Conservation (phyloP, 768 basidiomycete species). For the Boletus bicolor region DNA sequence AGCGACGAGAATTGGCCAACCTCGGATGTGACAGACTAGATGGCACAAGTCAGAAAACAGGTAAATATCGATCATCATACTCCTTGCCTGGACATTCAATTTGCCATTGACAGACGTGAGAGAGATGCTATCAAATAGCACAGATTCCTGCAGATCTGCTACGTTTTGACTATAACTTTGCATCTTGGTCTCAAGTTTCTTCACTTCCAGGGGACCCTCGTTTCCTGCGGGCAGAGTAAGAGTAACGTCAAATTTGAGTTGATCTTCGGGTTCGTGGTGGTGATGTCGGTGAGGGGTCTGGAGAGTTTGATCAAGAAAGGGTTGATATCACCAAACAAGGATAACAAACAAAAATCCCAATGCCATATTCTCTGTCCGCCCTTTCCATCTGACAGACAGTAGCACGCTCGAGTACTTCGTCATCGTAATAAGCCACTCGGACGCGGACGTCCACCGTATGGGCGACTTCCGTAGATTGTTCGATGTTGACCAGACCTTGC, state of each 20-base stretch:
- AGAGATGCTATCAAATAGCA: slow-evolving; percentile 37
- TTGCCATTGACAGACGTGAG: slow-evolving; percentile 36
- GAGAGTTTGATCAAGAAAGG: neutral
- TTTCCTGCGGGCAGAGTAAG: slow-evolving; percentile 36
- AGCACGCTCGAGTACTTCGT: slow-evolving; percentile 19
- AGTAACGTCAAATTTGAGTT: slow-evolving; percentile 35
- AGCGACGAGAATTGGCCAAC: slow-evolving; percentile 33
- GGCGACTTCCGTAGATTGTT: slow-evolving; percentile 26
- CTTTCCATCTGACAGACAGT: slow-evolving; percentile 32
- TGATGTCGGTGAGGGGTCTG: slow-evolving; percentile 31
- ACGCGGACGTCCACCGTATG: slow-evolving; percentile 31
- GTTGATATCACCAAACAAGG: neutral
- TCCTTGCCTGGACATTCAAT: slow-evolving; percentile 35
- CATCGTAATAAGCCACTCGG: slow-evolving; percentile 22
- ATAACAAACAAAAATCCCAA: slow-evolving; percentile 34
- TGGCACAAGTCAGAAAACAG: neutral
- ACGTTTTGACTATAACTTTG: slow-evolving; percentile 39
- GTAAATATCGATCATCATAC: neutral
- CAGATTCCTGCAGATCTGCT: slow-evolving; percentile 30
- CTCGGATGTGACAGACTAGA: slow-evolving; percentile 34
- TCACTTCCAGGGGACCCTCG: slow-evolving; percentile 31
- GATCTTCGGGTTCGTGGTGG: slow-evolving; percentile 4
- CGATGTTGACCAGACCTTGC: slow-evolving; percentile 27
- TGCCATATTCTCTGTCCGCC: slow-evolving; percentile 23
- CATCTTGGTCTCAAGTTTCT: slow-evolving; percentile 42